phyloP scores from a whole-genome alignment of 495 filamentous ascomycete genomes.

The Xylaria scruposa region DNA sequence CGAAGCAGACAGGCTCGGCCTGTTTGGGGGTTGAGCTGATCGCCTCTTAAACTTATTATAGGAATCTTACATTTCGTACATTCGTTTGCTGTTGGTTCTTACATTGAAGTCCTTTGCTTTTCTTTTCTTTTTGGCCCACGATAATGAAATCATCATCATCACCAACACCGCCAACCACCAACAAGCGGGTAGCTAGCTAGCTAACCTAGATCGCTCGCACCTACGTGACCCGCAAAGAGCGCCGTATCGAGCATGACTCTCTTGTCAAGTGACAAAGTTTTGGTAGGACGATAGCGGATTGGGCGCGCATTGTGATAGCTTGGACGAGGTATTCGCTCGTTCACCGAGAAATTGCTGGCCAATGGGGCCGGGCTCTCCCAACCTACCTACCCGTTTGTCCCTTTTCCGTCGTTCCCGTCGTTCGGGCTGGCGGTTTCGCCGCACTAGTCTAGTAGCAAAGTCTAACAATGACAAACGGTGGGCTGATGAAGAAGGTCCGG shows the following conservation, averaged over 20 bases:
- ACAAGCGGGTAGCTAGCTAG: background rate
- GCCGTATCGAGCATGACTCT: conserved; percentile 1
- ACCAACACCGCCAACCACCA: conserved; percentile 1
- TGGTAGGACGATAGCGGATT: conserved; percentile 17
- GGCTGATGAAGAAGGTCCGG: conserved; percentile 12
- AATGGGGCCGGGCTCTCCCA: background rate
- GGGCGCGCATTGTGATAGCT: conserved; percentile 12
- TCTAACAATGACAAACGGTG: background rate
- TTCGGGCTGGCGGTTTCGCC: background rate
- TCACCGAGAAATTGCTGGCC: conserved; percentile 15
- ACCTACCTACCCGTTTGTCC: background rate
- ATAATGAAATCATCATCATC: background rate
- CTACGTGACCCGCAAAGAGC: background rate
- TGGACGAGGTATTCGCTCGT: conserved; percentile 14
- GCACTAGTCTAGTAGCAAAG: background rate
- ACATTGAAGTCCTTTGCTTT: background rate
- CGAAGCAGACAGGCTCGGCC: background rate
- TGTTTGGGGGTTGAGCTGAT: conserved; percentile 2
- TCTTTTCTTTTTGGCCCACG: background rate
- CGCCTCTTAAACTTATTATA: background rate
- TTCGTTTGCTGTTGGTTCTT: conserved; percentile 11
- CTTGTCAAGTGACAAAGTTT: conserved; percentile 21
- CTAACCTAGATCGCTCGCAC: background rate
- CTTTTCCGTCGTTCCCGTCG: background rate
- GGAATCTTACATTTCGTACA: background rate